Base-by-base conservation (phyloP, 1,284 basidiomycete genomes). In the Ustilago vetiveriae region DNA sequence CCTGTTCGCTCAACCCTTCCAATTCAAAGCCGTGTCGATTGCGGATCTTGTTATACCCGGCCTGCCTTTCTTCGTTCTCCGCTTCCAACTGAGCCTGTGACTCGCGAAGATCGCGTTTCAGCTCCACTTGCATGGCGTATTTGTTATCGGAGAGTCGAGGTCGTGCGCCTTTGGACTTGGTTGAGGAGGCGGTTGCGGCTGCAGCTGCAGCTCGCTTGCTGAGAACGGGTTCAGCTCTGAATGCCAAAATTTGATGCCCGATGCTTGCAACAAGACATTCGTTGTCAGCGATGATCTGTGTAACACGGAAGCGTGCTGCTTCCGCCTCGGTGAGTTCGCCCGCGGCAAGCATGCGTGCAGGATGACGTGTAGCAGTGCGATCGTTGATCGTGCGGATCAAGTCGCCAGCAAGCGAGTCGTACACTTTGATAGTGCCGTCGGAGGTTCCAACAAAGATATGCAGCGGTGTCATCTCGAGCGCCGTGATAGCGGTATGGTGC, bases 1-100 rank as follows among this genome's bases (percentile, higher is more conserved):
- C 91, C 7, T 84, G 83, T 75, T 94, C 92, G 66, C 85, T 88
- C 40, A 94, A 83, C 0, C 90, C 91, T n/a, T 75, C 79, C 10
- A 93, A 85, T n/a, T 83, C 83, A 21, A 87, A 85, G 19, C 84
- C 13, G 77, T 53, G 44, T 24, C 58, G 35, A 38, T 55, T 55
- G 19, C 66, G 50, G 17, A 39, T 89, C 83, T 49, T 88, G 30
- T 24, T 83, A 21, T 82, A 83, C 36, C 84, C 83, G 1, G 88
- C 89, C 53, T 91, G 88, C 2, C 82, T 80, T 32, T 92, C 88
- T n/a, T 87, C 86, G 50, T 88, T 85, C 53, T 87, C 83, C 72
- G 90, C 83, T 65, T 91, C 89, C 11, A 75, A 52, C 22, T 63
- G 33, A 24, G 35, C 46, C 36, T 57, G 29, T 29, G 46, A 51